phyloP scores from a whole-genome alignment of 805 yeast genomes.

The Candida corydali region DNA sequence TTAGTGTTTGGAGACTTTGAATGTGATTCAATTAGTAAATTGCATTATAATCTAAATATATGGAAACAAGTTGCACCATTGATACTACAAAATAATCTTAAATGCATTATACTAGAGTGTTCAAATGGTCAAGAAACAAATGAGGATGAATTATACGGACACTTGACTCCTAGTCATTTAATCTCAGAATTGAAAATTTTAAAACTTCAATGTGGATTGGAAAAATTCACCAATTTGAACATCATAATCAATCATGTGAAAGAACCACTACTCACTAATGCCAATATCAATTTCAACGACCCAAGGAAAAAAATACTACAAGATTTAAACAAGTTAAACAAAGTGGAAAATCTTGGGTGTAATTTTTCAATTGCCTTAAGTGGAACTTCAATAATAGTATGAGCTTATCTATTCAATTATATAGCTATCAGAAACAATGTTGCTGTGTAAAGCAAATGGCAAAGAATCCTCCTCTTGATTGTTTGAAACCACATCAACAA shows the following conservation, averaged over 20 bases:
- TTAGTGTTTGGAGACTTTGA: slow-evolving; percentile 85
- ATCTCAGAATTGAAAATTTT: slow-evolving; percentile 49
- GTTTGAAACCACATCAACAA: slow-evolving; percentile 52
- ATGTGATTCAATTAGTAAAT: slow-evolving; percentile 49
- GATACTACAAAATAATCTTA: slow-evolving; percentile 36
- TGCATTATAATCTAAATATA: slow-evolving; percentile 35
- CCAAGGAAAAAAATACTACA: slow-evolving; percentile 55
- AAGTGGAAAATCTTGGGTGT: slow-evolving; percentile 35
- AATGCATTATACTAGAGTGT: slow-evolving; percentile 72
- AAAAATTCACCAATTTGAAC: slow-evolving; percentile 22
- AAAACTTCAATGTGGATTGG: slow-evolving; percentile 12
- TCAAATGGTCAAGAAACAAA: slow-evolving; percentile 45
- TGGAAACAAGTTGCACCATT: slow-evolving; percentile 57
- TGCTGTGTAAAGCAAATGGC: slow-evolving; percentile 65
- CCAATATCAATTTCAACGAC: slow-evolving; percentile 36
- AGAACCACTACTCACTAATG: slow-evolving; percentile 35
- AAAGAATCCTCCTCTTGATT: slow-evolving; percentile 52
- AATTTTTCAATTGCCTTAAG: slow-evolving; percentile 50
- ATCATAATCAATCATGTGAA: slow-evolving; percentile 46
- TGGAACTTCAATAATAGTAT: slow-evolving; percentile 41
- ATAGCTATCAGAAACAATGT: slow-evolving; percentile 56
- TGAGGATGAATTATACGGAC: slow-evolving; percentile 63
- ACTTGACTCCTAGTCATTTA: slow-evolving; percentile 64
- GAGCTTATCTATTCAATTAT: slow-evolving; percentile 27
- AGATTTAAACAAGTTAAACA: slow-evolving; percentile 43